These are phyloP conservation scores for Colletotrichum sp. DNA, from an alignment of 2,329 filamentous ascomycete species.

Conservation along the genomic window DNA sequence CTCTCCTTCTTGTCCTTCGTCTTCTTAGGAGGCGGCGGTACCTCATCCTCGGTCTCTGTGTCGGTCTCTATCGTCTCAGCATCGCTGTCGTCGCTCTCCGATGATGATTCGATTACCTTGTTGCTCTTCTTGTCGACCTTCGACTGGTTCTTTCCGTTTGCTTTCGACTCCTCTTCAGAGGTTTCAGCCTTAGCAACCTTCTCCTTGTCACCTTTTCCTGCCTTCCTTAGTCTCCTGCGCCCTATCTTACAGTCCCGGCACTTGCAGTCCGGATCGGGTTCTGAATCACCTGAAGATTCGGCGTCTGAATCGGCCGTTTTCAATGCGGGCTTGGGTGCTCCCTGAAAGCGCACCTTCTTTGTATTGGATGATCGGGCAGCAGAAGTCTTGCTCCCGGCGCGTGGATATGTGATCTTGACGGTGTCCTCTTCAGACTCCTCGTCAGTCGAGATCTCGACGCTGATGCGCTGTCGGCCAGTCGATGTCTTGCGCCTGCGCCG, in stretches of 20 bases:
- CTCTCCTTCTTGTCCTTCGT: slow-evolving; percentile 19
- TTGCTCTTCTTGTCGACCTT: slow-evolving; percentile 15
- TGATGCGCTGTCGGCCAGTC: slow-evolving; percentile 28
- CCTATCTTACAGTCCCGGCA: slow-evolving; percentile 1
- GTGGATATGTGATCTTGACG: slow-evolving; percentile 54
- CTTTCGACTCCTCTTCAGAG: slow-evolving; percentile 1
- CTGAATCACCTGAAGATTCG: slow-evolving; percentile 4
- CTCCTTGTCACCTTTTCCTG: neutral
- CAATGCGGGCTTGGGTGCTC: slow-evolving; percentile 40
- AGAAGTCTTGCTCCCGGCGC: slow-evolving; percentile 29
- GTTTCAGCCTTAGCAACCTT: neutral
- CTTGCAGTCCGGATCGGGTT: neutral
- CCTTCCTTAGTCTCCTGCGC: neutral
- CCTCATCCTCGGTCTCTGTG: slow-evolving; percentile 24
- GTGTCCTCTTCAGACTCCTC: slow-evolving; percentile 57
- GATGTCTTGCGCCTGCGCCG: slow-evolving; percentile 8
- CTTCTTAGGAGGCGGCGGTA: neutral
- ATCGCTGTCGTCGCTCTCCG: slow-evolving; percentile 21
- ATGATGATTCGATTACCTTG: slow-evolving; percentile 12
- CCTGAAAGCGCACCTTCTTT: slow-evolving; percentile 52
- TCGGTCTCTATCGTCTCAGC: slow-evolving; percentile 27
- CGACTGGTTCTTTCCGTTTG: slow-evolving; percentile 14
- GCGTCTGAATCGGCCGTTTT: slow-evolving; percentile 32
- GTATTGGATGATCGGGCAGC: slow-evolving; percentile 11
- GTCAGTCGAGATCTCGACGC: slow-evolving; percentile 52